phyloP scores from a whole-genome alignment of 805 yeast species.

The Myxozyma nipponensis region DNA sequence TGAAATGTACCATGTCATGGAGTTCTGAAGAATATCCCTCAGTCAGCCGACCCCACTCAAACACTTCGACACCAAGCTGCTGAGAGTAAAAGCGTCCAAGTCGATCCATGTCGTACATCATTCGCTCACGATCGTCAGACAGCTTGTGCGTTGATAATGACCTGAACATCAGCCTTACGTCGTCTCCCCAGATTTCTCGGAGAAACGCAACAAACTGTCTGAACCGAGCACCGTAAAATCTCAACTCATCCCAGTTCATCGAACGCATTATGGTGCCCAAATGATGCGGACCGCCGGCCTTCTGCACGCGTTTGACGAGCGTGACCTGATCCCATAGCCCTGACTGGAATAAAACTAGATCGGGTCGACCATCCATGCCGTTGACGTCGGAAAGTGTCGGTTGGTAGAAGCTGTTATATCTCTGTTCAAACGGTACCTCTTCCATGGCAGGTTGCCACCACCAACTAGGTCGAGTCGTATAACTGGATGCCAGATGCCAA shows the following conservation, averaged over 20 bases:
- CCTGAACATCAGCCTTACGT: conserved; percentile 19
- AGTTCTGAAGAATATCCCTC: conserved; percentile 10
- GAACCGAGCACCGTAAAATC: conserved; percentile 10
- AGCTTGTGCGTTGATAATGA: conserved; percentile 9
- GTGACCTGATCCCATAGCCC: conserved; percentile 27
- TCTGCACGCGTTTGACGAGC: conserved; percentile 5
- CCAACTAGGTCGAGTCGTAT: conserved; percentile 19
- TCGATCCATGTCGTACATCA: conserved; percentile 16
- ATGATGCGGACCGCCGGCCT: neutral
- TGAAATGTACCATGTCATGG: conserved; percentile 9
- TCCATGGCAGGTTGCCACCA: conserved; percentile 19
- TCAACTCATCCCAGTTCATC: conserved; percentile 16
- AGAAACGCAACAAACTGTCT: conserved; percentile 7
- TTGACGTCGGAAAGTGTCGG: neutral
- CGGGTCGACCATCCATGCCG: conserved; percentile 8
- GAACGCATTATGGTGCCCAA: neutral
- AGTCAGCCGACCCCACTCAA: conserved; percentile 21
- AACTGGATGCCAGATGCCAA: conserved; percentile 22
- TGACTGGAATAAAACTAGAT: conserved; percentile 19
- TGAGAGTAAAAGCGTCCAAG: conserved; percentile 7
- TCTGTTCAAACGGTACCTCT: conserved; percentile 22
- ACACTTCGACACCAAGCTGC: conserved; percentile 13
- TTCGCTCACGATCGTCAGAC: conserved; percentile 12
- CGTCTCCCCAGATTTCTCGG: conserved; percentile 13
- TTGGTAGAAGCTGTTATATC: conserved; percentile 11